Conservation (phyloP, 2,329 filamentous ascomycete genomes). For the Nothopassalora personata region DNA sequence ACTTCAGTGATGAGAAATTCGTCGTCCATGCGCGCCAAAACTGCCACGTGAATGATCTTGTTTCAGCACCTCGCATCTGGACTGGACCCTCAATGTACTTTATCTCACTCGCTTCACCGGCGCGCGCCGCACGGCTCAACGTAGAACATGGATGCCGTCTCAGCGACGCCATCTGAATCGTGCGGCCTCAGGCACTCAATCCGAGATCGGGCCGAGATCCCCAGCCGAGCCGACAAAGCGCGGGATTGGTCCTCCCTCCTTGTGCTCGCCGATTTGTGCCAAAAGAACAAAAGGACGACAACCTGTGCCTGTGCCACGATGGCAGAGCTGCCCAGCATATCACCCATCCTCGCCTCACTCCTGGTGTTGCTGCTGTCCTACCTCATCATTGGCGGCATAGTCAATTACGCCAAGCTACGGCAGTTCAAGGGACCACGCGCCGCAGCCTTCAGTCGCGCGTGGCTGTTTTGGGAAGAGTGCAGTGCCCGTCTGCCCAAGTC, state of each 20-base stretch:
- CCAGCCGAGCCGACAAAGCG: background rate
- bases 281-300: background rate
- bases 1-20: background rate
- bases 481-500: conserved; percentile 17
- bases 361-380: conserved; percentile 14
- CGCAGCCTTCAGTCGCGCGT: conserved; percentile 20
- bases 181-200: background rate
- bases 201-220: background rate
- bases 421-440: conserved; percentile 27
- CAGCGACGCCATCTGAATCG: background rate
- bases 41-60: background rate
- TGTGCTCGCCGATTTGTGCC: background rate
- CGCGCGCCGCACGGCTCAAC: too few species aligned
- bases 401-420: conserved; percentile 23
- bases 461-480: conserved; percentile 28
- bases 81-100: too few species aligned
- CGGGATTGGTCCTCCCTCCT: too few species aligned
- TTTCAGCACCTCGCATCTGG: too few species aligned
- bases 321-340: background rate
- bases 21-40: background rate
- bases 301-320: background rate
- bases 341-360: background rate
- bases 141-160: background rate
- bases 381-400: conserved; percentile 15
- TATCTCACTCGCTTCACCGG: background rate